These are phyloP conservation scores for Taphrina pruni DNA, from an alignment of 1,139 yeast species.

Conservation along the genomic window DNA sequence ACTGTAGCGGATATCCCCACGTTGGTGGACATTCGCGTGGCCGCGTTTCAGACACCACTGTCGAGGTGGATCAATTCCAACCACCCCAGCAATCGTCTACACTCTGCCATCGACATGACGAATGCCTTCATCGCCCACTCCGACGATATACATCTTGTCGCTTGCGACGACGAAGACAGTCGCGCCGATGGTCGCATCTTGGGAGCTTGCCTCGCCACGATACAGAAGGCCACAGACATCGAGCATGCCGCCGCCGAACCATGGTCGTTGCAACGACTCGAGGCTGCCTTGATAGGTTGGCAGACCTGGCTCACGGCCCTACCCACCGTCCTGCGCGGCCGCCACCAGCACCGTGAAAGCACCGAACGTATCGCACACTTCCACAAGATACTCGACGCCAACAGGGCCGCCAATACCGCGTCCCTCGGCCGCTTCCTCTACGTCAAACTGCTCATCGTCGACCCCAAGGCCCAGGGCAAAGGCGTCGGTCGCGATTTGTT, in stretches of 20 bases:
- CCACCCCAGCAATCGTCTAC: background rate
- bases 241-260: background rate
- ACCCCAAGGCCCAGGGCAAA: constrained; percentile 11
- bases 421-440: background rate
- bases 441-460: constrained; percentile 14
- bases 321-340: background rate
- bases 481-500: constrained; percentile 25
- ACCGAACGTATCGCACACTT: background rate
- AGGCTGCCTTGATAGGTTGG: background rate
- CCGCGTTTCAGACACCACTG: constrained; percentile 8
- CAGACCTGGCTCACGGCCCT: background rate
- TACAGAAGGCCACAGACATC: background rate
- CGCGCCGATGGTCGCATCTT: background rate
- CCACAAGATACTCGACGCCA: background rate
- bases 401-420: background rate
- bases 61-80: background rate
- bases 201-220: background rate
- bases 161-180: background rate
- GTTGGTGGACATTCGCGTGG: background rate
- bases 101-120: background rate
- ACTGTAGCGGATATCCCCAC: background rate
- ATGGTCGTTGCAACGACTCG: constrained; percentile 4
- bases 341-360: background rate
- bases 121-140: background rate
- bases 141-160: constrained; percentile 4